phyloP scores from a whole-genome alignment of 192 early-diverging fungal genomes.

The Ambispora gerdemannii region DNA sequence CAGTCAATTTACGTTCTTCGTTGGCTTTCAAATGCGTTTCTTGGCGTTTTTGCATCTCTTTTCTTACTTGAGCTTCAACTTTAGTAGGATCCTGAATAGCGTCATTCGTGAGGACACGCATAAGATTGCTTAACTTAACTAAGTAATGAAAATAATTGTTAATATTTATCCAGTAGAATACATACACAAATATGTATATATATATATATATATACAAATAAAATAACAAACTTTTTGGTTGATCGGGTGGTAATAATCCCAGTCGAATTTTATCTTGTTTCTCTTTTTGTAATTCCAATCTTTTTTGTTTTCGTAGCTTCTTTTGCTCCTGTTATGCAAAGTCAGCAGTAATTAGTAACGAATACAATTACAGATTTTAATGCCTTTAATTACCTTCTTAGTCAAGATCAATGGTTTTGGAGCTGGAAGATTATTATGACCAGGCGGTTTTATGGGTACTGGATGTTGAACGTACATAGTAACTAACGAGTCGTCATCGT shows the following conservation, averaged over 20 bases:
- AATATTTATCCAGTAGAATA: background rate
- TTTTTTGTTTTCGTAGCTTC: conserved; percentile 85
- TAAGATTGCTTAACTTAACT: conserved; percentile 90
- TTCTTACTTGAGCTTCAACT: conserved; percentile 88
- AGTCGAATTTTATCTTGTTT: conserved; percentile 93
- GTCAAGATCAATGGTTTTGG: conserved; percentile 76
- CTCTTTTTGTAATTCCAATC: conserved; percentile 83
- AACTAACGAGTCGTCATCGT: conserved; percentile 56
- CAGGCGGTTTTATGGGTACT: conserved; percentile 74
- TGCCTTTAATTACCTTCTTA: conserved; percentile 50
- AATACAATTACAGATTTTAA: background rate
- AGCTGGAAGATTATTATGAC: conserved; percentile 54
- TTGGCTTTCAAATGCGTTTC: conserved; percentile 81
- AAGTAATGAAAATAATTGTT: background rate
- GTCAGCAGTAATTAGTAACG: background rate
- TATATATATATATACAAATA: no score
- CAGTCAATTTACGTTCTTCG: conserved; percentile 78
- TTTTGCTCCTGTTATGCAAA: conserved; percentile 78
- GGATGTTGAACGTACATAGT: conserved; percentile 84
- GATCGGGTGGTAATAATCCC: conserved; percentile 87
- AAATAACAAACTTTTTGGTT: conserved; percentile 62
- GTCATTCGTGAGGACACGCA: conserved; percentile 92
- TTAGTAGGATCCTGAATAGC: conserved; percentile 93
- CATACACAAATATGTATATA: background rate
- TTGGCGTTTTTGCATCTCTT: conserved; percentile 77